Percentiles rank a stretch among this genome's conserved stretches.
Evolutionary conservation across 306 rosid genomes (phyloP).

Genomic region (Trifolium subterraneum): DNA sequence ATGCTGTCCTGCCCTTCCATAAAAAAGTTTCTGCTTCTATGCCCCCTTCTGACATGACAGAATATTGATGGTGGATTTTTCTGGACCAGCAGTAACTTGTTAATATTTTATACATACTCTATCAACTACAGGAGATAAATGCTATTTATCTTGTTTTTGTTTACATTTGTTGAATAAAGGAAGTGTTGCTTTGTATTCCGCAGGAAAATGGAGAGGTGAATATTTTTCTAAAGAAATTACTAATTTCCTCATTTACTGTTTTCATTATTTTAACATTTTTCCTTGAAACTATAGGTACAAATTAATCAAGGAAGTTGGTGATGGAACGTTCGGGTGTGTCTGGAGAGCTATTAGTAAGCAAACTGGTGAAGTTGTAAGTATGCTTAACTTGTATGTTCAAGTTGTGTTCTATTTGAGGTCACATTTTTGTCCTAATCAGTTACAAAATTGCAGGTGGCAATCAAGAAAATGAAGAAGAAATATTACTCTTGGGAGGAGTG

Average conservation of each 20-base stretch:
- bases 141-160: constrained; percentile 65
- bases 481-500: constrained; percentile 99
- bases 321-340: constrained; percentile 96
- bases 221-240: constrained; percentile 6
- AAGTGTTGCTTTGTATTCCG: constrained; percentile 62
- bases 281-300: constrained; percentile 60
- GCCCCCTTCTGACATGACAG: constrained; percentile 56
- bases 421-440: constrained; percentile 14
- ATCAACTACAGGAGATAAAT: constrained; percentile 68
- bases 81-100: constrained; percentile 62
- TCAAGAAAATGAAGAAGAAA: constrained; percentile 96
- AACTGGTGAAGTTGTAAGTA: constrained; percentile 95
- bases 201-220: constrained; percentile 88
- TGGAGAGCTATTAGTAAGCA: constrained; percentile 95
- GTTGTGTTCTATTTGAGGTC: background rate
- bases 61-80: constrained; percentile 78
- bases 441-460: constrained; percentile 74
- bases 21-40: constrained; percentile 66
- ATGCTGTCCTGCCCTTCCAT: constrained; percentile 72
- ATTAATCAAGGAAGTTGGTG: constrained; percentile 98
- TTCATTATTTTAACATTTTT: constrained; percentile 1
- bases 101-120: constrained; percentile 52
- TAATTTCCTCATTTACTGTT: background rate
- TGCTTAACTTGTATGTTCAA: constrained; percentile 31
- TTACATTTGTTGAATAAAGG: constrained; percentile 70